Evolutionary conservation across 73 alveolate species (phyloP).

Genomic region (Symbiodinium pilosum): DNA sequence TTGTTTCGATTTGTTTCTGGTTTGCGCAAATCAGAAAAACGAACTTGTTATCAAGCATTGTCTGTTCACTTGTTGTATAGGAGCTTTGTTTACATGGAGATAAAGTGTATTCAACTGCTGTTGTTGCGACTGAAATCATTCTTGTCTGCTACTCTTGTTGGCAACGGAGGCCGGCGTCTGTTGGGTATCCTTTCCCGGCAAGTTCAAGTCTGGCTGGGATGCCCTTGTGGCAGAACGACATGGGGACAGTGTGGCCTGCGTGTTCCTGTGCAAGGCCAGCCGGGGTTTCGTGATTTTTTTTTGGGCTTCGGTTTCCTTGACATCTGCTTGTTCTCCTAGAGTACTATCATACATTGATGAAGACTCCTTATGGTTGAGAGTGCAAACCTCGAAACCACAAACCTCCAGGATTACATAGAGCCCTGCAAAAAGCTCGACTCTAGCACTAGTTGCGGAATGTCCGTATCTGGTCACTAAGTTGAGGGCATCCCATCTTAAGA

Average conservation of each 20-base stretch:
- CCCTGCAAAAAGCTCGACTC: too few relatives aligned
- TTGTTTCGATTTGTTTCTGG: too few relatives aligned
- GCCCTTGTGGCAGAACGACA: not conserved
- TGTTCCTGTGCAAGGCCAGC: not conserved
- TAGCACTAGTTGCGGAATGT: too few relatives aligned
- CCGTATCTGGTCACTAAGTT: too few relatives aligned
- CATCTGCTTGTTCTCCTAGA: not conserved
- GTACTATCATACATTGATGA: too few relatives aligned
- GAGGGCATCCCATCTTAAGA: too few relatives aligned
- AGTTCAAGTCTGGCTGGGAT: not conserved
- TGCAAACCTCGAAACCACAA: too few relatives aligned
- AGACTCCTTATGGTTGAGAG: too few relatives aligned
- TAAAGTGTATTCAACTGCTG: too few relatives aligned
- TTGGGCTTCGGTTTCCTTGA: not conserved
- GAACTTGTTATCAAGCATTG: not conserved
- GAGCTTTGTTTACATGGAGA: not conserved
- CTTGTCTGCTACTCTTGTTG: not conserved
- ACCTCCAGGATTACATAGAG: too few relatives aligned
- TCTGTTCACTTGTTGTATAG: not conserved
- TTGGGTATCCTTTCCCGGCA: conserved; percentile 28
- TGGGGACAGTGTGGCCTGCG: conserved; percentile 15
- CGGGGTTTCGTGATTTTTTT: not conserved
- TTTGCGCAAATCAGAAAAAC: too few relatives aligned
- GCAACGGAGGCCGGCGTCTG: not conserved
- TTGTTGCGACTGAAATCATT: not conserved